Base-by-base conservation (phyloP, 2,329 filamentous ascomycete species). In the Fulvia fulva region DNA sequence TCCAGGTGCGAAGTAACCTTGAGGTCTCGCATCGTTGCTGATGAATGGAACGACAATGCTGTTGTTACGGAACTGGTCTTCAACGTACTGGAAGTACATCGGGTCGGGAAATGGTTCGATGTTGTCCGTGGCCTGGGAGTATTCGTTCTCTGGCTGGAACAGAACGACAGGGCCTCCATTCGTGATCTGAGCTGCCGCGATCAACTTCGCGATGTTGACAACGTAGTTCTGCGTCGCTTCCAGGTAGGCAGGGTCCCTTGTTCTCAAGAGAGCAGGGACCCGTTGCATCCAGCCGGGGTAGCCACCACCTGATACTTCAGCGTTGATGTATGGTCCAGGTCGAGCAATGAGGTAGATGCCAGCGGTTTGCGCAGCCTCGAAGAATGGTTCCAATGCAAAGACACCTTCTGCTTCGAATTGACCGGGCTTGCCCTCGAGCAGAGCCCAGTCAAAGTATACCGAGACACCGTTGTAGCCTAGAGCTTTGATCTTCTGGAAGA, bases 401-500 rank as follows among this genome's bases (percentile, higher is more conserved):
- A 91, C 80, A 0, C 89, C 90, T 1, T 90, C 84, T 0, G 85
- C 87, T 8, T 78, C 78, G 67, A 90, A 91, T 3, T 84, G 77
- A 0, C 88, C 90, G 0, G 80, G 85, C 59, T 87, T 86, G 2
- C 88, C 89, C 70, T 94, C 90, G 0, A 91, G 72, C 2, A 93
- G 76, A 2, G 87, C 88, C 90, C 89, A 95, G 66, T 91, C 82
- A 6, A 87, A 79, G 67, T 93, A 93, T 71, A 92, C 91, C 0
- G 88, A 91, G 1, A 92, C 87, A 46, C 84, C 82, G 66, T 89
- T 93, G 75, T 91, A 92, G 0, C 90, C 90, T 1, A 91, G 75
- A 0, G 89, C 87, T 72, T 88, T 91, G 72, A 93, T 84, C 74
- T 95, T 95, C 67, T 94, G 87, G 65, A 95, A 87, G 1, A 93